These are phyloP conservation scores for Zostera marina DNA, from an alignment of 116 monocot genomes.

Conservation along the genomic window DNA sequence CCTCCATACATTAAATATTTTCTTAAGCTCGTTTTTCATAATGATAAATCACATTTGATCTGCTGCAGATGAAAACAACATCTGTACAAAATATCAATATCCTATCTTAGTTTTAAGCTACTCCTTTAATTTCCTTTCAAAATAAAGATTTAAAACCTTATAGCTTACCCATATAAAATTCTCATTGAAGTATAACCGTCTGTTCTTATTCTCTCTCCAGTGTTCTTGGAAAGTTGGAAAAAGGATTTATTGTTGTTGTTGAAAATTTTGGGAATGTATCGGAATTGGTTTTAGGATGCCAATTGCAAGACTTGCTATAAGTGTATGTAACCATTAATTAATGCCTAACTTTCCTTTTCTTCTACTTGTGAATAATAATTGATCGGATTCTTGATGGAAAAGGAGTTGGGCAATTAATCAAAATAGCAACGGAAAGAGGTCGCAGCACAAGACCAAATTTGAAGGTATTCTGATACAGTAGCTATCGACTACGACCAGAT, in stretches of 20 bases:
- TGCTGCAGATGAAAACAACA: constrained; percentile 41
- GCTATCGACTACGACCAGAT: too few relatives aligned
- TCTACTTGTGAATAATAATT: neutral
- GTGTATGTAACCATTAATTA: neutral
- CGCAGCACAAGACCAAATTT: constrained; percentile 55
- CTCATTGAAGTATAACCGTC: too few relatives aligned
- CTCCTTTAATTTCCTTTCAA: neutral
- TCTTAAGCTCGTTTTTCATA: constrained; percentile 38
- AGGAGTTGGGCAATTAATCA: constrained; percentile 81
- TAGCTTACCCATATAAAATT: constrained; percentile 30
- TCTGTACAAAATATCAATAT: constrained; percentile 12
- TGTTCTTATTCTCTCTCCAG: too few relatives aligned
- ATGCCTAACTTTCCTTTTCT: neutral
- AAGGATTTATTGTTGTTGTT: too few relatives aligned
- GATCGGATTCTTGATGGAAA: constrained; percentile 78
- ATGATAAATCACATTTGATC: constrained; percentile 33
- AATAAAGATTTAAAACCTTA: neutral
- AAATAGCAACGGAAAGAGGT: constrained; percentile 80
- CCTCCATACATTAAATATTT: constrained; percentile 33
- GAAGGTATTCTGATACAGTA: constrained; percentile 65
- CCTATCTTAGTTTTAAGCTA: neutral
- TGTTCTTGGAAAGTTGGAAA: too few relatives aligned
- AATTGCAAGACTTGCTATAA: too few relatives aligned
- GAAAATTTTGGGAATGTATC: too few relatives aligned
- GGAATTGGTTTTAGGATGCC: too few relatives aligned